These are phyloP conservation scores for Coix lacrymajobi DNA, from an alignment of 176 grass and related monocot species.

Conservation along the genomic window DNA sequence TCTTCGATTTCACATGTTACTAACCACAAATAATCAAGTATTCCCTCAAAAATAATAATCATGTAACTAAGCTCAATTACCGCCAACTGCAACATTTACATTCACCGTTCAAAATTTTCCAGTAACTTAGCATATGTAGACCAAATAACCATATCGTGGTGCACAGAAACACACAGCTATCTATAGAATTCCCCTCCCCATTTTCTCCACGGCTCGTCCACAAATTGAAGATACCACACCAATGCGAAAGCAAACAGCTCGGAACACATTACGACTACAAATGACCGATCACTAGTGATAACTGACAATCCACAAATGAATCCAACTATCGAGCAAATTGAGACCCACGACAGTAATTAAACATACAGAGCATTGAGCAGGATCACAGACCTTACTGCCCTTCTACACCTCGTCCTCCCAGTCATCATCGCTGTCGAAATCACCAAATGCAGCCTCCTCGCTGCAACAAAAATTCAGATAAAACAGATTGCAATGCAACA, in stretches of 20 bases:
- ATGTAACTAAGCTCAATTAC: not conserved
- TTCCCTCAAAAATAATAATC: too few relatives aligned
- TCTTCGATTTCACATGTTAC: not conserved
- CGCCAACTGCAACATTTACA: not conserved
- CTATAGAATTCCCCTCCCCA: not conserved
- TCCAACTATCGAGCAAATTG: not conserved
- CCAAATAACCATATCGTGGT: not conserved
- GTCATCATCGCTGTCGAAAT: not conserved
- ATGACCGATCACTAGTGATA: not conserved
- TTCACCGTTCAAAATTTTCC: not conserved
- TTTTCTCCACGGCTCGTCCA: not conserved
- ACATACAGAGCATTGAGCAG: not conserved
- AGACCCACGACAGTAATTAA: not conserved
- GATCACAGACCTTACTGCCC: slow-evolving; percentile 8
- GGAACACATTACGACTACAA: not conserved
- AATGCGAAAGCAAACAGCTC: not conserved
- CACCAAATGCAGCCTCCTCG: slow-evolving; percentile 19
- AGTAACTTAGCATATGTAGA: not conserved
- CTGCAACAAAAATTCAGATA: not conserved
- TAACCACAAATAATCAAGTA: not conserved
- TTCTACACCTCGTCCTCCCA: slow-evolving; percentile 11
- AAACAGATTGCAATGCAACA: not conserved
- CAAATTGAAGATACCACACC: not conserved
- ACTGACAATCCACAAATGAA: not conserved
- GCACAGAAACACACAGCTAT: not conserved